Evolutionary conservation across 164 flowering plant species (phyloP).

Genomic region (Buxus sempervirens): DNA sequence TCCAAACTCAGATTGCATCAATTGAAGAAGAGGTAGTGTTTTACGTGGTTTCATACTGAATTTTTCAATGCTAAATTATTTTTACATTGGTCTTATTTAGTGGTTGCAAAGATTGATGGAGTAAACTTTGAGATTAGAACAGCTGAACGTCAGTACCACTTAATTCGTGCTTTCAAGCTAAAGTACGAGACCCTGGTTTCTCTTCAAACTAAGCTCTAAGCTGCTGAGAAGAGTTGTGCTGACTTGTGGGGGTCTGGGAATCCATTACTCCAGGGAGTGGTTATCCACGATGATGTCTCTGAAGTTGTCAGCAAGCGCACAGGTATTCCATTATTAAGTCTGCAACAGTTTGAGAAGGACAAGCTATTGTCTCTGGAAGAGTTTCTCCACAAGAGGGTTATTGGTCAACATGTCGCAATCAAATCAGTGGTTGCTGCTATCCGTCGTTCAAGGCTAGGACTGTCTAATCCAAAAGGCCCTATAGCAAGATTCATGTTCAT

Average conservation of each 20-base stretch:
- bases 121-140: too few relatives aligned
- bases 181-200: conserved; percentile 82
- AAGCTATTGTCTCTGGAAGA: too few relatives aligned
- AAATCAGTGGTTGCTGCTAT: too few relatives aligned
- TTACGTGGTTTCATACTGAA: background rate
- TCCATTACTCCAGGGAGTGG: too few relatives aligned
- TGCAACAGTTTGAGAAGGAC: too few relatives aligned
- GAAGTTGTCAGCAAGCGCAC: conserved; percentile 96
- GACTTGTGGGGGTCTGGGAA: conserved; percentile 71
- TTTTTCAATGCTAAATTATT: background rate
- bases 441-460: conserved; percentile 85
- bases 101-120: conserved; percentile 56
- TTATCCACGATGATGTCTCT: too few relatives aligned
- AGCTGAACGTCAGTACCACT: conserved; percentile 87
- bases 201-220: conserved; percentile 78
- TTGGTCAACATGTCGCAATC: too few relatives aligned
- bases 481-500: too few relatives aligned
- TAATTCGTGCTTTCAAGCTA: conserved; percentile 91
- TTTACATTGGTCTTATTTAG: background rate
- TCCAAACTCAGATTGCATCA: too few relatives aligned
- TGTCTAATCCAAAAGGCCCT: conserved; percentile 89
- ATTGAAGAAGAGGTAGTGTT: conserved; percentile 81
- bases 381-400: conserved; percentile 76
- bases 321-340: too few relatives aligned
- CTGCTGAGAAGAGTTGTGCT: conserved; percentile 73